Evolutionary conservation across 345 rosid genomes (phyloP), one percentile per base, ranked within the genome.

Genomic region (Populus ilicifolia): DNA sequence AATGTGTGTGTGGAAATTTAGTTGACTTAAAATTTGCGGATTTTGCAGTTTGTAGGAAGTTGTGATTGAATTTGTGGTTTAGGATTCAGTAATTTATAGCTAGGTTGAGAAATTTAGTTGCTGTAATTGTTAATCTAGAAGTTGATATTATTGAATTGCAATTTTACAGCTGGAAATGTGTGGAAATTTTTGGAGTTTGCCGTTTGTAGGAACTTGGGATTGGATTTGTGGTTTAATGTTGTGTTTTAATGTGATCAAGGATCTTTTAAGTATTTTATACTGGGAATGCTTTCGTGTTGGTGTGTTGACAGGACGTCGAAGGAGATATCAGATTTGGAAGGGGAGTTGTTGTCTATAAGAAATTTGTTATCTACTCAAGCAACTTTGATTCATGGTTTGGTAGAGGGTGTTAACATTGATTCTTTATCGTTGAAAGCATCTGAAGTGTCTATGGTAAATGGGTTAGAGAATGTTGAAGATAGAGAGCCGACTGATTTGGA

Each of bases 261-360:
- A 23, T 12, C 13, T 59, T 11, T 65, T 33, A 14, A 17, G 38
- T 16, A 65, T 27, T 13, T 30, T 65, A 30, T 33, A 65, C 69
- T 18, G 63, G 27, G 7, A 65, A 65, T 16, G 35, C 68, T 30
- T 27, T 30, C 8, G 38, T 33, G 36, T 65, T 14, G 5, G 69
- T 23, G 12, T 81, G 71, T 61, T 76, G 75, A 83, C 89, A 96
- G 99, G 38, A 96, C 99, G 20, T 96, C 99, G 0, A 96, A 90
- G 81, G 99, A 96, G 89, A 96, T 96, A 88, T 96, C 98, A 0
- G 99, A 96, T 83, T 88, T 96, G 75, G 99, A 96, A 80, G 99
- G 98, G 80, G 99, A 96, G 85, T 91, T 96, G 68, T 89, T 91
- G 41, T 89, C 99, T 75, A 96, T 96, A 76, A 85, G 99, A 84